Evolutionary conservation across 2,329 filamentous ascomycete genomes (phyloP).

Genomic region (Colletotrichum karsti): DNA sequence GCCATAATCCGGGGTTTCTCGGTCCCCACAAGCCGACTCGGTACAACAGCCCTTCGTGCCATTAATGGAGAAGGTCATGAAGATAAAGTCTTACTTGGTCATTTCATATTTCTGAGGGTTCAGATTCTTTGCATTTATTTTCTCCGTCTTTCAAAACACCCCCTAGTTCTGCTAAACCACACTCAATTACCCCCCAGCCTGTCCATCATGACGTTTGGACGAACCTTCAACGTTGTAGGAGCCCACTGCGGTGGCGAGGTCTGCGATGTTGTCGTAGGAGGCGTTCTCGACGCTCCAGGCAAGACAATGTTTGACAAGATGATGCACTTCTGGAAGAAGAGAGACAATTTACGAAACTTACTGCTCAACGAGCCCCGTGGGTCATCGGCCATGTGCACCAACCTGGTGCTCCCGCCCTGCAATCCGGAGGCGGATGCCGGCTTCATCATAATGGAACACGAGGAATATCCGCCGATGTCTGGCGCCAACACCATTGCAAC

Average conservation of each 20-base stretch:
- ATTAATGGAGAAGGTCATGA: no score
- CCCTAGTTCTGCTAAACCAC: no score
- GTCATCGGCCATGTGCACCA: conserved; percentile 47
- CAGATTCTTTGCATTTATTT: no score
- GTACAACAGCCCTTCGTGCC: neutral
- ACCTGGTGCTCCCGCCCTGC: conserved; percentile 51
- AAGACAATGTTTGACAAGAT: conserved; percentile 59
- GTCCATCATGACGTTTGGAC: conserved; percentile 17
- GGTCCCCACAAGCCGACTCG: neutral
- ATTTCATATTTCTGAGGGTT: no score
- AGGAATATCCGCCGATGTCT: conserved; percentile 50
- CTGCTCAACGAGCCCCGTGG: conserved; percentile 56
- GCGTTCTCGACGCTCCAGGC: conserved; percentile 51
- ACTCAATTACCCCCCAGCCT: no score
- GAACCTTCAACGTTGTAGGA: conserved; percentile 40
- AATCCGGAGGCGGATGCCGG: conserved; percentile 52
- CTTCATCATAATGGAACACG: conserved; percentile 55
- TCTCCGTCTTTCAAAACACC: no score
- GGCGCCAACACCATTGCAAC: conserved; percentile 54
- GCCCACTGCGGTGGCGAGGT: conserved; percentile 51
- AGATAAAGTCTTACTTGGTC: no score
- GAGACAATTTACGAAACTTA: conserved; percentile 49
- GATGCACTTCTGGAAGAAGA: conserved; percentile 47
- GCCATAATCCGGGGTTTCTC: neutral
- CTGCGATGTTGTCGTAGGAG: conserved; percentile 57